Evolutionary conservation across 805 yeast genomes (phyloP), one percentile per base, ranked within the genome.

Genomic region (Ogataea pini): DNA sequence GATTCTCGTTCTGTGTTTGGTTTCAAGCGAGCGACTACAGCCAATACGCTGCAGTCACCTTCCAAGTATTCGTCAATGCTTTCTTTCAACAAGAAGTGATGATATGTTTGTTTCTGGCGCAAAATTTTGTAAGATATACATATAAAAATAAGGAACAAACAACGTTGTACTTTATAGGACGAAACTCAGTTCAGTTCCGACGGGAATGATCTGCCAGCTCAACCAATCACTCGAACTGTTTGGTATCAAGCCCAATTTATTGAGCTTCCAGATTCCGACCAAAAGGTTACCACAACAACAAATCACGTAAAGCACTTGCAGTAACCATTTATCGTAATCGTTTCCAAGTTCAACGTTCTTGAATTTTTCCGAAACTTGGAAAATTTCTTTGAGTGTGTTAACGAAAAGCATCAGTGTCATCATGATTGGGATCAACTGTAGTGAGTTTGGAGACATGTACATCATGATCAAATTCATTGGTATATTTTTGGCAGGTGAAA

Each of bases 391-490:
- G 31, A 89, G 59, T 0, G 97, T 94, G 40, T 81, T 83, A 54
- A 87, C 77, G 55, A 94, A 80, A 57, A 92, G 72, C 89, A 85
- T 89, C 24, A 87, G 64, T 0, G 96, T 85, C 87, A 90, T 91
- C 70, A 90, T 84, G 40, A 92, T 86, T 3, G 97, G 94, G 54
- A 92, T 89, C 56, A 92, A 76, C 60, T 94, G 98, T 22, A 94
- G 71, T 3, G 95, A 80, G 59, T 86, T 85, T 27, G 98, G 98
- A 0, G 96, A 82, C 89, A 92, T 88, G 65, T 89, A 94, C 51
- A 89, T 82, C 96, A 92, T 89, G 41, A 89, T 71, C 42, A 87
- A 66, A 61, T 89, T 94, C 95, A 89, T 86, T 7, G 97, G 96
- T n/a, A 94, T 77, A 24, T 54, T 62, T 63, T 90, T 92, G 2